Base-by-base conservation (phyloP, 805 yeast genomes). In the Nakazawaea sp. region DNA sequence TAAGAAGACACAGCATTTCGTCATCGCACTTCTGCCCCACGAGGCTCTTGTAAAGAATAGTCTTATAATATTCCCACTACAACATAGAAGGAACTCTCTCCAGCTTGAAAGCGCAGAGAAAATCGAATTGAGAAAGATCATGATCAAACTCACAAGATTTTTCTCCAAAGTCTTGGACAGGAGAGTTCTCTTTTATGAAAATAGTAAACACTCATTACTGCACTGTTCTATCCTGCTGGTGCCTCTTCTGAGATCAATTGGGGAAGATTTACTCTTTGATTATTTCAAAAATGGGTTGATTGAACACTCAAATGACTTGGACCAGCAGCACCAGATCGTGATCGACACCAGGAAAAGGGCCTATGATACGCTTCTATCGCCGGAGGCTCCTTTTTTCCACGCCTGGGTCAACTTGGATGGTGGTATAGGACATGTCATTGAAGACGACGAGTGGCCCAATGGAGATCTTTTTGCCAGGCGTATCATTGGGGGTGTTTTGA, bases 351-450 rank as follows among this genome's bases (percentile, higher is more conserved):
- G 56, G 10, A 40, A 43, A 10, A 44, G 40, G 6, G 32, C 45
- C 11, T 48, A 53, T 33, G 51, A 59, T 23, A 42, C 51, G 4
- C 46, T 55, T 11, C 56, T 72, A 18, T 71, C 73, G 4, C 59
- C 64, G 32, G 71, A 70, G 35, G 68, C 73, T 3, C 71, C 73
- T 1, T 72, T 59, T 44, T 70, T 66, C 47, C 77, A 71, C 45
- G 70, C 66, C 6, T 72, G 78, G 78, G 50, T 67, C 35, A 53
- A 5, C 12, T 31, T 64, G 5, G 59, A 64, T 32, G 75, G 75
- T 16, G 77, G 78, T 0, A 34, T 66, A 28, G 78, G 73, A 2
- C 77, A 70, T 47, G 67, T 72, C 6, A 58, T 71, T 6, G 77
- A 72, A 41, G 57, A 64, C 38, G 29, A 43, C 1, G 21, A 34